phyloP scores from a whole-genome alignment of 768 basidiomycete genomes.

The Leucocoprinus birnbaumii region DNA sequence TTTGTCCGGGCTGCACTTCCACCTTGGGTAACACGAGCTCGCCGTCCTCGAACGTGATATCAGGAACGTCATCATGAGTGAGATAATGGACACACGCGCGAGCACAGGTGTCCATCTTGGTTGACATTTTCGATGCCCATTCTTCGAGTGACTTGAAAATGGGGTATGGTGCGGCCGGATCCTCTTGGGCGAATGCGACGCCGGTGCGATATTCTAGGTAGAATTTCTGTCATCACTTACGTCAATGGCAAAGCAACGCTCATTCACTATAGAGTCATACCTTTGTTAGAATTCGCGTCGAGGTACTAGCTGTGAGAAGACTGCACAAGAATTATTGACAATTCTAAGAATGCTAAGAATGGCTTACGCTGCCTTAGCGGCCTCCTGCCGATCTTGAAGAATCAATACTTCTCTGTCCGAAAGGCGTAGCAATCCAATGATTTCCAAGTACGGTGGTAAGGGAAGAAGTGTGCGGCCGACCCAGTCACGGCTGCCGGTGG shows the following conservation, averaged over 20 bases:
- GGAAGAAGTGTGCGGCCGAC: background rate
- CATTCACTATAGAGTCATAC: no score
- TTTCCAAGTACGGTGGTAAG: background rate
- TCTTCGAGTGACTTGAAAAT: conserved; percentile 12
- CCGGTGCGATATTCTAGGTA: conserved; percentile 16
- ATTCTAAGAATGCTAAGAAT: no score
- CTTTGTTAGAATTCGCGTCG: background rate
- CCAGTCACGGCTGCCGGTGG: background rate
- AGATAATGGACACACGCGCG: conserved; percentile 7
- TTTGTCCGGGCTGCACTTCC: background rate
- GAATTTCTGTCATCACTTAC: no score
- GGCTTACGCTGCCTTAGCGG: background rate
- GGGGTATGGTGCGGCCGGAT: background rate
- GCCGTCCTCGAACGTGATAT: background rate
- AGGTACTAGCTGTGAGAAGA: no score
- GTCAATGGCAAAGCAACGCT: background rate
- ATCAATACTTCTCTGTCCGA: background rate
- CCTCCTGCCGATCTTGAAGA: background rate
- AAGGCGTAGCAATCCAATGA: background rate
- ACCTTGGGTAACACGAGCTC: background rate
- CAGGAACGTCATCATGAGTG: background rate
- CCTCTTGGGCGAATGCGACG: conserved; percentile 9
- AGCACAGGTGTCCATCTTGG: conserved; percentile 17
- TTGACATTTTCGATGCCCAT: conserved; percentile 15
- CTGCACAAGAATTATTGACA: no score